Percentiles rank a stretch among this genome's conserved stretches.
phyloP scores from a whole-genome alignment of 1,284 basidiomycete genomes.

The Cryptococcus neoformans region DNA sequence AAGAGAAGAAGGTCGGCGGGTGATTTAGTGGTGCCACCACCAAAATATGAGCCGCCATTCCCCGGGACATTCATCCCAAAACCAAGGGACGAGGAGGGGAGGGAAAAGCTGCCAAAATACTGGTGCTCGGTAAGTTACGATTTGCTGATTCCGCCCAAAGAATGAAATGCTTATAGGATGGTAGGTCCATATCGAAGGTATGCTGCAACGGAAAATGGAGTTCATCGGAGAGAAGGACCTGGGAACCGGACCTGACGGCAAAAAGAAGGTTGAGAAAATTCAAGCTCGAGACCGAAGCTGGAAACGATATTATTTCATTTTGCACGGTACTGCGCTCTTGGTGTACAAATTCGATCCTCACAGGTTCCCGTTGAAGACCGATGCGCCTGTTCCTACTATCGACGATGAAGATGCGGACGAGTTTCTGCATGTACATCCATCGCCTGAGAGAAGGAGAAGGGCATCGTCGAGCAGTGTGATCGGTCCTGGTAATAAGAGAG shows the following conservation, averaged over 20 bases:
- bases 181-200: constrained; percentile 73
- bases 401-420: constrained; percentile 40
- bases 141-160: not conserved
- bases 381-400: constrained; percentile 32
- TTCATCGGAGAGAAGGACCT: constrained; percentile 53
- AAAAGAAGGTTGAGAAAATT: constrained; percentile 61
- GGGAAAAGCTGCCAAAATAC: constrained; percentile 77
- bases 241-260: not conserved
- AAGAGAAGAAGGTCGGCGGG: constrained; percentile 51
- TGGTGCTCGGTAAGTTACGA: constrained; percentile 59
- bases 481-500: not conserved
- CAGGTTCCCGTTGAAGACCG: constrained; percentile 46
- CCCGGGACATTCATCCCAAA: constrained; percentile 37
- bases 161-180: not conserved
- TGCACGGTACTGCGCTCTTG: constrained; percentile 86
- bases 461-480: constrained; percentile 18
- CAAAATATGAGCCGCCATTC: constrained; percentile 48
- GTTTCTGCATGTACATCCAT: constrained; percentile 49
- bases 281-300: constrained; percentile 89
- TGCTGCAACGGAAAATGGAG: constrained; percentile 93
- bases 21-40: constrained; percentile 46
- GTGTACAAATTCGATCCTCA: constrained; percentile 69
- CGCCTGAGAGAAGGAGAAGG: constrained; percentile 38
- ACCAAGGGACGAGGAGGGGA: constrained; percentile 67
- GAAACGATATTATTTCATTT: constrained; percentile 80